A percentile compares a stretch with the other conserved stretches of the same genome.
Conservation (phyloP, 2,329 filamentous ascomycete genomes). For the Septoria petroselini region DNA sequence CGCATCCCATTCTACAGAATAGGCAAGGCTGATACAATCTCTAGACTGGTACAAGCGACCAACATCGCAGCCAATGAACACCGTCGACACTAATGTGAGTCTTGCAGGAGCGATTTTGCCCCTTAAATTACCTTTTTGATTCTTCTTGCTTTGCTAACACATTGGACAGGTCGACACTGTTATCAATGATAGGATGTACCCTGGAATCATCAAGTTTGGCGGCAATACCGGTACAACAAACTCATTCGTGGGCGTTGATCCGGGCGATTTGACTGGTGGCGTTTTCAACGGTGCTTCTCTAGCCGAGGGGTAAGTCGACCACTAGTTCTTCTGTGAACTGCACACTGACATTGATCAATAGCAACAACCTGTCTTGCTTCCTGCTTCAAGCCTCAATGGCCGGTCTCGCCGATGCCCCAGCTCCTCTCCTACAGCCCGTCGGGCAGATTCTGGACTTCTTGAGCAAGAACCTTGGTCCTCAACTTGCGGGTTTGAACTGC, state of each 20-base stretch:
- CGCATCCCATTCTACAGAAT: background rate
- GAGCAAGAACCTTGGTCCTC: conserved; percentile 20
- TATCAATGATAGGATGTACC: conserved; percentile 24
- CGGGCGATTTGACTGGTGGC: conserved; percentile 40
- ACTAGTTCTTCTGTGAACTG: background rate
- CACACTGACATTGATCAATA: background rate
- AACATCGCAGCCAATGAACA: conserved; percentile 33
- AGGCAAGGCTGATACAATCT: conserved; percentile 28
- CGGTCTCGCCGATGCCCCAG: conserved; percentile 30
- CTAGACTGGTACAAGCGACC: conserved; percentile 33
- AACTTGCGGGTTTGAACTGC: conserved; percentile 14
- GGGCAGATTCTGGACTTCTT: conserved; percentile 14
- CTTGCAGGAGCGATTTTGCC: too few species aligned
- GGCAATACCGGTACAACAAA: conserved; percentile 39
- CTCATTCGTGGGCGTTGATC: conserved; percentile 37
- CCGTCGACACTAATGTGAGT: conserved; percentile 5
- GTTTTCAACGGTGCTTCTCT: conserved; percentile 20
- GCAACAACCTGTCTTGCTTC: conserved; percentile 41
- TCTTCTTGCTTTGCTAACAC: too few species aligned
- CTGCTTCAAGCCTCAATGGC: conserved; percentile 30
- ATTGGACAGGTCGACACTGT: conserved; percentile 17
- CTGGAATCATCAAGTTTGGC: conserved; percentile 33
- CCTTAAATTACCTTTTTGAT: too few species aligned
- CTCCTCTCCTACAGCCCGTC: conserved; percentile 12
- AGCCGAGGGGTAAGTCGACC: conserved; percentile 17